phyloP scores from a whole-genome alignment of 495 filamentous ascomycete genomes.

The Aspergillus affinis region DNA sequence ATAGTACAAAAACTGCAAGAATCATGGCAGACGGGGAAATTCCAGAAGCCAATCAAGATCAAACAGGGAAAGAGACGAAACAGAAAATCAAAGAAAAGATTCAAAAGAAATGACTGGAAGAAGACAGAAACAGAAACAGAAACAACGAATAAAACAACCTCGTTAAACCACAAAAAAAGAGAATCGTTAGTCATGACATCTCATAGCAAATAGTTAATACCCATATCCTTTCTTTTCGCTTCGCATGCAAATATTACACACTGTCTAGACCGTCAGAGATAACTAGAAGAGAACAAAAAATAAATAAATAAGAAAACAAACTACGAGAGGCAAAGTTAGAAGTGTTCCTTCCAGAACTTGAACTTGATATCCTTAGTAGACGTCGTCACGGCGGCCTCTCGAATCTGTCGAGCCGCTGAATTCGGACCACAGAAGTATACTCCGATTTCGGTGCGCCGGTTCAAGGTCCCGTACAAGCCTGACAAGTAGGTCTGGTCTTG shows the following conservation, averaged over 20 bases:
- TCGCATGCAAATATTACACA: background rate
- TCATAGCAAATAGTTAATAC: background rate
- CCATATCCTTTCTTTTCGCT: background rate
- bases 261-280: background rate
- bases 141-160: slow-evolving; percentile 8
- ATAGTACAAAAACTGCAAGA: background rate
- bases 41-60: background rate
- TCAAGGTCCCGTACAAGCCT: slow-evolving; percentile 65
- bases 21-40: background rate
- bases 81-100: slow-evolving; percentile 11
- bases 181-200: slow-evolving; percentile 17
- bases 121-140: slow-evolving; percentile 5
- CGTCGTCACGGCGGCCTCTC: slow-evolving; percentile 69
- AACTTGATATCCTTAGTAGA: slow-evolving; percentile 79
- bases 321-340: slow-evolving; percentile 27
- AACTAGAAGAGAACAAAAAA: background rate
- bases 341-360: slow-evolving; percentile 99
- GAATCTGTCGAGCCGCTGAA: slow-evolving; percentile 79
- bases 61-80: slow-evolving; percentile 14
- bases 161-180: background rate
- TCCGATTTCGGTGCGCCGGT: slow-evolving; percentile 69
- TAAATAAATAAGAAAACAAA: background rate
- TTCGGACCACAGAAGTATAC: slow-evolving; percentile 97
- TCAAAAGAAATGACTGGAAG: too few species aligned
- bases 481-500: slow-evolving; percentile 78